phyloP scores from a whole-genome alignment of 1,139 yeast species.

The Taphrina populina region DNA sequence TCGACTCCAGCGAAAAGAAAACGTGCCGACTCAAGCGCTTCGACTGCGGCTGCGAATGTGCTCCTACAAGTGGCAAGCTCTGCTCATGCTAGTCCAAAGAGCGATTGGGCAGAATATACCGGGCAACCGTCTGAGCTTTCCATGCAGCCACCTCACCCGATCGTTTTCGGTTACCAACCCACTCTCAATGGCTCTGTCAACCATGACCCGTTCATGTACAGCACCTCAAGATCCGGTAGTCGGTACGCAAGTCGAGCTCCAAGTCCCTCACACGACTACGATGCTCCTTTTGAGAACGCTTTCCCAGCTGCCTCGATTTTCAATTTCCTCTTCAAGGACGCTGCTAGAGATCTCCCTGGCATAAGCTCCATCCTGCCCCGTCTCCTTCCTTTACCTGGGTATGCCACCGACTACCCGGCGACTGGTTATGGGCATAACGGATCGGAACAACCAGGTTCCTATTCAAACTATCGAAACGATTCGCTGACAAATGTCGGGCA shows the following conservation, averaged over 20 bases:
- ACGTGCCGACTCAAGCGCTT: conserved; percentile 30
- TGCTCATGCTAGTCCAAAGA: conserved; percentile 28
- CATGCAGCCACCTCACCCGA: conserved; percentile 29
- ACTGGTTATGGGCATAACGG: conserved; percentile 11
- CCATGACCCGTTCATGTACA: conserved; percentile 14
- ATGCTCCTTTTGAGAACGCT: conserved; percentile 25
- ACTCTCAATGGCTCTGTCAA: conserved; percentile 3
- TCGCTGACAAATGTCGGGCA: background rate
- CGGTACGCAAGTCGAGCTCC: conserved; percentile 31
- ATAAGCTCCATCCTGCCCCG: conserved; percentile 23
- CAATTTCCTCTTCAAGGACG: conserved; percentile 28
- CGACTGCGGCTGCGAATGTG: conserved; percentile 30
- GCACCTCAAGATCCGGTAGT: conserved; percentile 19
- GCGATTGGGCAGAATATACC: conserved; percentile 20
- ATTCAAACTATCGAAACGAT: conserved; percentile 25
- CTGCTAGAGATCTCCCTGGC: conserved; percentile 22
- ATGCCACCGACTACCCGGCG: conserved; percentile 4
- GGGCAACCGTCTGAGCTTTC: conserved; percentile 9
- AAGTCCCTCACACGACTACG: conserved; percentile 28
- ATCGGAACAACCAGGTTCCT: conserved; percentile 14
- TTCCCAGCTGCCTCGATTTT: conserved; percentile 25
- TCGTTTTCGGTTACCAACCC: conserved; percentile 24
- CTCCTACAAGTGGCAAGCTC: conserved; percentile 27
- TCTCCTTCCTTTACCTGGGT: conserved; percentile 20
- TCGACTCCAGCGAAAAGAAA: conserved; percentile 29